A percentile compares a stretch with the other conserved stretches of the same genome.
phyloP scores from a whole-genome alignment of 192 early-diverging fungal genomes.

The Radiomyces spectabilis region DNA sequence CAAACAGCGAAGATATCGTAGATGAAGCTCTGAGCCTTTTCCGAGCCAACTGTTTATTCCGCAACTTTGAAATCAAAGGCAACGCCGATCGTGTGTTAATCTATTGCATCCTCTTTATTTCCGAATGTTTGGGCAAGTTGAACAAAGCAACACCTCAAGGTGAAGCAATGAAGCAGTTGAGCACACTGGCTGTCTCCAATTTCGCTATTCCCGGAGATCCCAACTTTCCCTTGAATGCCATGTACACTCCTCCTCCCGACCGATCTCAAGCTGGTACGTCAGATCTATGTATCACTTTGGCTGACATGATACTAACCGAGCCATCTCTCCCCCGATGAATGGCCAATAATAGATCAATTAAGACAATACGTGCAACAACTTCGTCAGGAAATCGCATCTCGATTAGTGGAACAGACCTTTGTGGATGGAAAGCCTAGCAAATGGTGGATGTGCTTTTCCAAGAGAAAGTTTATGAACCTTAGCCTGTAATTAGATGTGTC shows the following conservation, averaged over 20 bases:
- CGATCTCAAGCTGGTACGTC: slow-evolving; percentile 65
- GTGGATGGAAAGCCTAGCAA: slow-evolving; percentile 82
- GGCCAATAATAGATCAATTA: slow-evolving; percentile 55
- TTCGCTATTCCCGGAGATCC: slow-evolving; percentile 93
- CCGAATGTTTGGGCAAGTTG: slow-evolving; percentile 70
- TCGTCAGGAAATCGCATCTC: slow-evolving; percentile 77
- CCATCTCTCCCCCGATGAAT: too few species aligned
- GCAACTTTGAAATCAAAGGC: slow-evolving; percentile 99
- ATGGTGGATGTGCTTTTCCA: slow-evolving; percentile 99
- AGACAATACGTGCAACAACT: slow-evolving; percentile 85
- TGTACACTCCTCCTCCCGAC: slow-evolving; percentile 70
- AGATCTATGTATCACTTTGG: not conserved
- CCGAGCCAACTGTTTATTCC: slow-evolving; percentile 95
- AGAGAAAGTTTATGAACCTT: slow-evolving; percentile 98
- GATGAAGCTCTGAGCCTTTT: slow-evolving; percentile 93
- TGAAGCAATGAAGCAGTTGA: slow-evolving; percentile 75
- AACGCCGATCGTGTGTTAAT: slow-evolving; percentile 88
- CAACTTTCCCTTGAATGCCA: slow-evolving; percentile 84
- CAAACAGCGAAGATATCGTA: slow-evolving; percentile 72
- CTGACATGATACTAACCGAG: too few species aligned
- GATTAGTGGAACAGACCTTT: slow-evolving; percentile 76
- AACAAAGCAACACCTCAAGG: slow-evolving; percentile 38
- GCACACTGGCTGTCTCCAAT: slow-evolving; percentile 81
- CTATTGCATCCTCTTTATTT: slow-evolving; percentile 90
- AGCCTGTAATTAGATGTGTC: too few species aligned